A percentile compares a stretch with the other conserved stretches of the same genome.
Conservation (phyloP, 305 asterid species). For the Plantago coronopus region DNA sequence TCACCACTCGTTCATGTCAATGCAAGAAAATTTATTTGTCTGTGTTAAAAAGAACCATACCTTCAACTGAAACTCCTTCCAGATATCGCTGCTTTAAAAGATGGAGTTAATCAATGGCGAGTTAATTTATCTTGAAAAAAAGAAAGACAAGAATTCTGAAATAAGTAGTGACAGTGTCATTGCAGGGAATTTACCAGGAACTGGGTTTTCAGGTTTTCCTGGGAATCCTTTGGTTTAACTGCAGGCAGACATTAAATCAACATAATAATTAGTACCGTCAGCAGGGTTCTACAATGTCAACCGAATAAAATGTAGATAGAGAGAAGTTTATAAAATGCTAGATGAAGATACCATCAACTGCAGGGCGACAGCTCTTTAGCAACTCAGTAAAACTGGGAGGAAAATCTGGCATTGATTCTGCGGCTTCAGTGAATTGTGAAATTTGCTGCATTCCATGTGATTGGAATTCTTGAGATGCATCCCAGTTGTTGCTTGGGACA, state of each 20-base stretch:
- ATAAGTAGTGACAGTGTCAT: constrained; percentile 3
- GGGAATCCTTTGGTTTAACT: constrained; percentile 34
- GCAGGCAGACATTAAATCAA: constrained; percentile 27
- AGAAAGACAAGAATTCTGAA: neutral
- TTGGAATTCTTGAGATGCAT: constrained; percentile 34
- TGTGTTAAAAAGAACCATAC: constrained; percentile 29
- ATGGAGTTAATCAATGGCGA: constrained; percentile 16
- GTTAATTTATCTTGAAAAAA: neutral
- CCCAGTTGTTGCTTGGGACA: constrained; percentile 28
- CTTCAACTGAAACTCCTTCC: constrained; percentile 65
- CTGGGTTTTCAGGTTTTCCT: constrained; percentile 52
- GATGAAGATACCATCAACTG: constrained; percentile 28
- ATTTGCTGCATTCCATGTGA: constrained; percentile 27
- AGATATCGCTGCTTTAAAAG: constrained; percentile 58
- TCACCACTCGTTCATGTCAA: neutral
- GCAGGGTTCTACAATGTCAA: neutral
- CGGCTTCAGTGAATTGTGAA: constrained; percentile 30
- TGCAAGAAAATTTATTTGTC: constrained; percentile 19
- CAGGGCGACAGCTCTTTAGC: constrained; percentile 56
- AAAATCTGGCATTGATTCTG: constrained; percentile 31
- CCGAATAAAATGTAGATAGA: neutral
- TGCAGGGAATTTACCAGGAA: constrained; percentile 45
- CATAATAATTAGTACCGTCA: constrained; percentile 13
- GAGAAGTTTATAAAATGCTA: constrained; percentile 7
- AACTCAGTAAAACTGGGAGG: constrained; percentile 83